Conservation (phyloP, 768 basidiomycete genomes). For the Kwoniella mangroviensis region DNA sequence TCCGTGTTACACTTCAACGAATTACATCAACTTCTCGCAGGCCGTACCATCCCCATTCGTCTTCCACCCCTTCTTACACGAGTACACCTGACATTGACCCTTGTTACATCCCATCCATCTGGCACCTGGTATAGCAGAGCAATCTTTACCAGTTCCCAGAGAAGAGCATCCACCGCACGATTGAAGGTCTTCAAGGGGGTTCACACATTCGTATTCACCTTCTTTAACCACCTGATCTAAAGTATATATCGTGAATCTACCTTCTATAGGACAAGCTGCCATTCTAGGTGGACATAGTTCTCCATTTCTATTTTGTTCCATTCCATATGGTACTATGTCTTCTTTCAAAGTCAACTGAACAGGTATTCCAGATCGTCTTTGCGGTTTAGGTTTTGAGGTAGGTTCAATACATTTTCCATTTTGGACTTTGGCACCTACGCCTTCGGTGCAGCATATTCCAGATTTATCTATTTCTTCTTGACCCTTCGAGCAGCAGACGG, state of each 20-base stretch:
- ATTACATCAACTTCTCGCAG: constrained; percentile 9
- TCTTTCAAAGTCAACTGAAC: constrained; percentile 3
- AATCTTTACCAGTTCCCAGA: constrained; percentile 71
- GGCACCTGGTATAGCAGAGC: constrained; percentile 68
- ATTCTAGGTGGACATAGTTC: constrained; percentile 46
- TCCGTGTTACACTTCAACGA: no score
- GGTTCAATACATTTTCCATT: constrained; percentile 39
- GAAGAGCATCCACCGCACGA: constrained; percentile 77
- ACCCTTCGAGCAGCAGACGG: constrained; percentile 37
- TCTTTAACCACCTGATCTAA: background rate
- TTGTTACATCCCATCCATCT: constrained; percentile 73
- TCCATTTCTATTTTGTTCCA: constrained; percentile 37
- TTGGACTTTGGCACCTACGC: constrained; percentile 31
- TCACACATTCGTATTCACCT: constrained; percentile 60
- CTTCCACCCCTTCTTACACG: constrained; percentile 45
- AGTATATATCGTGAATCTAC: background rate
- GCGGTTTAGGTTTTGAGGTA: constrained; percentile 2
- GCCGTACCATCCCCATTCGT: constrained; percentile 23
- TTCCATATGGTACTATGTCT: constrained; percentile 22
- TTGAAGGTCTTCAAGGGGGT: constrained; percentile 67
- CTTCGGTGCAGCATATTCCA: constrained; percentile 39
- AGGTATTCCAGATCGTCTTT: background rate
- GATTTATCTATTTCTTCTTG: constrained; percentile 27
- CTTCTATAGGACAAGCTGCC: constrained; percentile 51
- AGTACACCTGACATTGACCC: constrained; percentile 56